Percentiles rank a stretch among this genome's conserved stretches.
phyloP scores from a whole-genome alignment of 768 basidiomycete genomes.

The Mycena epipterygia region DNA sequence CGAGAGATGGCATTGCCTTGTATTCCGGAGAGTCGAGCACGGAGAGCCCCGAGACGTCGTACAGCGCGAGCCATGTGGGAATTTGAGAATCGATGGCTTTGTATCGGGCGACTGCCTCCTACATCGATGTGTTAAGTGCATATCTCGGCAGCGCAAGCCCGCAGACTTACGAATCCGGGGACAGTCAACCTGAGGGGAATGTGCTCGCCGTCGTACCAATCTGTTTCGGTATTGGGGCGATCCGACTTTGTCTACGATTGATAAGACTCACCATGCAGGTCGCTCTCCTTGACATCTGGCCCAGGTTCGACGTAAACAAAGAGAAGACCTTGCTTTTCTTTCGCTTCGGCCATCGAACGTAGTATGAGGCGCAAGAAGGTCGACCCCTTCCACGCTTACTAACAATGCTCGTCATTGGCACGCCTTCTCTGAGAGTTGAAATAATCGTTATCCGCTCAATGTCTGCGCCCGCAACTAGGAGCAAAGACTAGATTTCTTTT shows the following conservation, averaged over 20 bases:
- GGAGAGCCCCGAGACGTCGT: slow-evolving; percentile 44
- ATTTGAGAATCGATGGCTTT: slow-evolving; percentile 41
- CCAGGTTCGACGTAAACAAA: neutral
- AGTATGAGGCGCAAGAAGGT: too few relatives aligned
- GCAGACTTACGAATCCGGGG: neutral
- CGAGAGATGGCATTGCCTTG: too few relatives aligned
- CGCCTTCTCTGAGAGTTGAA: too few relatives aligned
- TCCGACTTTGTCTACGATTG: neutral
- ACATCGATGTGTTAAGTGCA: neutral
- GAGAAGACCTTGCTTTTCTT: neutral
- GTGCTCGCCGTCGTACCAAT: neutral
- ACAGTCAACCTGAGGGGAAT: neutral
- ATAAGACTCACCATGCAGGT: neutral
- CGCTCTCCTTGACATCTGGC: neutral
- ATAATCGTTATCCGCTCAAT: too few relatives aligned
- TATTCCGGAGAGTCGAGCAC: slow-evolving; percentile 2
- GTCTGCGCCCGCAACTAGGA: too few relatives aligned
- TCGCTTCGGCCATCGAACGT: neutral
- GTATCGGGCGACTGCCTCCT: slow-evolving; percentile 44
- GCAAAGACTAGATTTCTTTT: too few relatives aligned
- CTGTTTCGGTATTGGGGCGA: neutral
- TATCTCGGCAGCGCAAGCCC: neutral
- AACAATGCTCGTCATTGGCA: too few relatives aligned
- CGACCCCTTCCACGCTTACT: too few relatives aligned
- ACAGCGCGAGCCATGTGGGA: slow-evolving; percentile 44